These are phyloP conservation scores for Bolboschoenus planiculmis DNA, from an alignment of 176 grass and related monocot genomes.

Conservation along the genomic window DNA sequence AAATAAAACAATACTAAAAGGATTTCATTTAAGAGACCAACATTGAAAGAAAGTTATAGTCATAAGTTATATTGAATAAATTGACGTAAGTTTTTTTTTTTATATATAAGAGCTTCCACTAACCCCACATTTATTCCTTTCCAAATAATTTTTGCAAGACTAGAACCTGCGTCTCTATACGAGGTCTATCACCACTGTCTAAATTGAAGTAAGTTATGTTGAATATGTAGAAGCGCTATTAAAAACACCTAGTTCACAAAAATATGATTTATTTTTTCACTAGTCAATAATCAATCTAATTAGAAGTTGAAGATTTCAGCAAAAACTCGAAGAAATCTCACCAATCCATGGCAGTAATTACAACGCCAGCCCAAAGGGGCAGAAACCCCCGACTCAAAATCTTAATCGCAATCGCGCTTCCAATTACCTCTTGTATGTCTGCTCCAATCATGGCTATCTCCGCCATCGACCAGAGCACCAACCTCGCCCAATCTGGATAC, in stretches of 20 bases:
- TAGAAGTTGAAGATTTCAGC: neutral
- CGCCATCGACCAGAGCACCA: conserved; percentile 85
- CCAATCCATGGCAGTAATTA: conserved; percentile 94
- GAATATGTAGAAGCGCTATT: neutral
- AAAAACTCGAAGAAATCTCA: conserved; percentile 17
- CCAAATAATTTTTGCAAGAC: too few species aligned
- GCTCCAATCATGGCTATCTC: conserved; percentile 93
- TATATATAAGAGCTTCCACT: too few species aligned
- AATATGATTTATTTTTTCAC: neutral
- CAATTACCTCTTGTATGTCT: conserved; percentile 94
- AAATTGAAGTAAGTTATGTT: neutral
- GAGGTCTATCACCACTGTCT: too few species aligned
- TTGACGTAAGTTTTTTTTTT: too few species aligned
- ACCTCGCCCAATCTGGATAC: conserved; percentile 73
- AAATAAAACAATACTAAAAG: neutral
- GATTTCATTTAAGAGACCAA: neutral
- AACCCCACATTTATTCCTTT: too few species aligned
- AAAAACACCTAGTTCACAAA: neutral
- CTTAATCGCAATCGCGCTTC: conserved; percentile 94
- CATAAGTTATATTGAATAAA: too few species aligned
- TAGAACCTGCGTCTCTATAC: too few species aligned
- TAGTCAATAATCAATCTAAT: neutral
- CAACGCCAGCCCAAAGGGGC: conserved; percentile 89
- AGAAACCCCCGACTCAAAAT: conserved; percentile 73
- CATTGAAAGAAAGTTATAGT: neutral